Conservation (phyloP, 257 asterid genomes). For the Solanum paucissectum region DNA sequence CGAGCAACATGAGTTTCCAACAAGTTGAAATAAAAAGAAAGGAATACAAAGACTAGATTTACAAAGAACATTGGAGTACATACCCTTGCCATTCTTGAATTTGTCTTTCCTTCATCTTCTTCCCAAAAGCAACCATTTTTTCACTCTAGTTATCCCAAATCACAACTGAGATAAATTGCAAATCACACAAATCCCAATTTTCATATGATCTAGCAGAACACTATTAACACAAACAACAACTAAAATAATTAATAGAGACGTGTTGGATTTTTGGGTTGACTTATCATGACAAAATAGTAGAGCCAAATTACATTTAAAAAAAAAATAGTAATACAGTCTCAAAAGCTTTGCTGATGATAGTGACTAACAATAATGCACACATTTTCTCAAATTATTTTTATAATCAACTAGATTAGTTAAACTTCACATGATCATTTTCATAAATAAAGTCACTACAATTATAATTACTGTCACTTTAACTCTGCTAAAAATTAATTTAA, state of each 20-base stretch:
- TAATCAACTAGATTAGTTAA: not conserved
- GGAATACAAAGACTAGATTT: not conserved
- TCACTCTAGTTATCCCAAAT: not conserved
- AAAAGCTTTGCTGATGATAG: not conserved
- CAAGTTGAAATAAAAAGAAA: not conserved
- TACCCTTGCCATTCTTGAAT: conserved; percentile 1
- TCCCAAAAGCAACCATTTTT: conserved; percentile 1
- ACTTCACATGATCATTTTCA: too few species aligned
- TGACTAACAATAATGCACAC: not conserved
- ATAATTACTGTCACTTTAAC: not conserved
- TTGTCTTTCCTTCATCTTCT: conserved; percentile 1
- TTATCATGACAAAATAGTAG: not conserved
- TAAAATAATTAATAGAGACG: not conserved
- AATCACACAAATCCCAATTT: not conserved
- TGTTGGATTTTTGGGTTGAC: not conserved
- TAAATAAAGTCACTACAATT: not conserved
- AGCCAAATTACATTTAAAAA: not conserved
- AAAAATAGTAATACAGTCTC: not conserved
- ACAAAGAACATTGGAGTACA: not conserved
- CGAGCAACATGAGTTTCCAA: not conserved
- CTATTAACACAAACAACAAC: not conserved
- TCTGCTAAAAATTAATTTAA: not conserved
- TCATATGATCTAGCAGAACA: not conserved
- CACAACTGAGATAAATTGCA: not conserved
- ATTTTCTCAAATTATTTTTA: not conserved